Base-by-base conservation (phyloP, 2,329 filamentous ascomycete species). In the Arthrobotrys entomopaga region DNA sequence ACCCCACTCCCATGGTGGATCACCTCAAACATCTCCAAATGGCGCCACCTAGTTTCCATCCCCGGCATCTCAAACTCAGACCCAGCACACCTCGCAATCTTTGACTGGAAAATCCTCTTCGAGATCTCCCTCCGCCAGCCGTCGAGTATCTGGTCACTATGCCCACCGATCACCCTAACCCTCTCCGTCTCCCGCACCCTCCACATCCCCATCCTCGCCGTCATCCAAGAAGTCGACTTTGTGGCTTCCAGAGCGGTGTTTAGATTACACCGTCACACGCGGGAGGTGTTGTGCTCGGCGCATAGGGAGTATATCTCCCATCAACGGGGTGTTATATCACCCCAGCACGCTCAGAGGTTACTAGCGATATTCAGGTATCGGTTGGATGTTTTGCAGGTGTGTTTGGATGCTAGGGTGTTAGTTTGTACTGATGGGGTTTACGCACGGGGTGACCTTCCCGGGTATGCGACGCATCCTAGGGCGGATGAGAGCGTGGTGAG, bases 51-150 rank as follows among this genome's bases (percentile, higher is more conserved):
- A 6, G 43, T 67, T 19, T 50, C 53, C 29, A 61, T 74, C 22
- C 46, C 42, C 2, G 63, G 38, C n/a, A 67, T 74, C 52, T 53
- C 56, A 54, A 34, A 56, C 34, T 34, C 70, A 1, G 48, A 67
- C 5, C 63, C 70, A 2, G 40, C 46, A 54, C 43, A 63, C 19
- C 63, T 74, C 40, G 43, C 56, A 16, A 74, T 74, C 13, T 66
- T 74, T 24, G 70, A 74, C 58, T 74, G 70, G 70, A 74, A 74
- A 48, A 59, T 74, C 15, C 46, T 74, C 29, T 74, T 74, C 34
- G 70, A 74, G 57, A 67, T 74, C 19, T 40, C 70, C 15, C 63
- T 74, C 43, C 52, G 70, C 3, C 26, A 67, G 6, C 26, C 24
- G 11, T 52, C 57, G 7, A 67, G 70, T 19, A 58, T 52, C 16